Conservation (phyloP, 2,329 filamentous ascomycete species). For the Diaporthe citriasiana region DNA sequence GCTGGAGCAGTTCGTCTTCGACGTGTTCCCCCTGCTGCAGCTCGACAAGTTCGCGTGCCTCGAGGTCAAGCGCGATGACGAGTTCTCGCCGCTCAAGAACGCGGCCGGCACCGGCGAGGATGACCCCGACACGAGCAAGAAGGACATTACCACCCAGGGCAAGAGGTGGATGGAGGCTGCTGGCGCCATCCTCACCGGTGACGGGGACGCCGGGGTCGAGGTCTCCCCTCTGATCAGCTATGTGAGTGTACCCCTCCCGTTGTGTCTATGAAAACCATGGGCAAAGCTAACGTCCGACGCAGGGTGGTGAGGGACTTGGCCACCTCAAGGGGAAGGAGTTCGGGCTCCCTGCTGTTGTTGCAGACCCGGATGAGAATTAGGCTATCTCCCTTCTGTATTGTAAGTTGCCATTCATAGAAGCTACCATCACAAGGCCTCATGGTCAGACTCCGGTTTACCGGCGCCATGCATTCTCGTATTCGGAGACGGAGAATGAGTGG, state of each 20-base stretch:
- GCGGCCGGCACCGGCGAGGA: constrained; percentile 87
- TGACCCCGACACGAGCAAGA: constrained; percentile 92
- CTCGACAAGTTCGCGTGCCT: constrained; percentile 94
- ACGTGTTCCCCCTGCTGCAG: constrained; percentile 91
- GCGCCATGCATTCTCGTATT: neutral
- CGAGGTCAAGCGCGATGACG: constrained; percentile 96
- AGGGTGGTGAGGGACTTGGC: constrained; percentile 75
- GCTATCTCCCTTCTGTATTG: neutral
- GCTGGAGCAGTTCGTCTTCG: constrained; percentile 98
- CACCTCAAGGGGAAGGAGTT: constrained; percentile 67
- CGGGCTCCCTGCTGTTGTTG: constrained; percentile 66
- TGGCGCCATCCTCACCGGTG: constrained; percentile 80
- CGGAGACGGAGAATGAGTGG: accelerated
- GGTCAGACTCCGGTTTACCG: too few species aligned
- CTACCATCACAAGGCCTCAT: neutral
- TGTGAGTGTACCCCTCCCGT: constrained; percentile 70
- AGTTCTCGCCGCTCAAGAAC: constrained; percentile 99
- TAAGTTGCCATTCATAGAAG: too few species aligned
- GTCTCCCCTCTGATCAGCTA: constrained; percentile 96
- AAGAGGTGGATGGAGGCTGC: constrained; percentile 86
- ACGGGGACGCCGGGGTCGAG: constrained; percentile 80
- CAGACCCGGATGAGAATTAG: constrained; percentile 51
- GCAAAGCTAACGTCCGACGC: constrained; percentile 43
- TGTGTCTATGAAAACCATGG: neutral
- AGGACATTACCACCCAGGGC: constrained; percentile 91